Evolutionary conservation across 768 basidiomycete genomes (phyloP).

Genomic region (Calocera viscosa): DNA sequence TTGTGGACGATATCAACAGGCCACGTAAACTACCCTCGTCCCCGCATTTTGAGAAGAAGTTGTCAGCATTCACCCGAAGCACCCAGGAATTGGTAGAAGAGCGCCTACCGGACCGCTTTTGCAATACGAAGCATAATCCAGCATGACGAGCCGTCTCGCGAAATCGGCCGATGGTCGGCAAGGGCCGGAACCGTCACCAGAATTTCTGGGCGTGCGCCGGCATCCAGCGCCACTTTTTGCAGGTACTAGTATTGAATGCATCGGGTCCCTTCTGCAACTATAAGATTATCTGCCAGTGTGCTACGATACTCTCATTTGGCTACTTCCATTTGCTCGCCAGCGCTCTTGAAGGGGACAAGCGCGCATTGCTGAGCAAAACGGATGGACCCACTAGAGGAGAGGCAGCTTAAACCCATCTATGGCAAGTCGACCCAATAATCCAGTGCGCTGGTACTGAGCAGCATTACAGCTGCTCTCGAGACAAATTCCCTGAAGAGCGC

Average conservation of each 20-base stretch:
- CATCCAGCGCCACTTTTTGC: not conserved
- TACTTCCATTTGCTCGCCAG: not conserved
- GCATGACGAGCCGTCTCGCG: not conserved
- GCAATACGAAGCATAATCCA: not conserved
- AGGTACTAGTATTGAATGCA: not conserved
- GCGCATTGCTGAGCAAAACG: not conserved
- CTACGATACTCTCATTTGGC: not conserved
- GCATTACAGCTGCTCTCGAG: slow-evolving; percentile 60
- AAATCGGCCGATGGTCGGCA: slow-evolving; percentile 6
- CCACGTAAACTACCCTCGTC: not conserved
- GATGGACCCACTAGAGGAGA: slow-evolving; percentile 32
- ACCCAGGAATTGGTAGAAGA: not conserved
- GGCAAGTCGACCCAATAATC: slow-evolving; percentile 34
- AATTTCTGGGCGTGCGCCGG: not conserved
- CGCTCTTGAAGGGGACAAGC: not conserved
- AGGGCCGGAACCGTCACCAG: not conserved
- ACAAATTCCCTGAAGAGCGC: slow-evolving; percentile 79
- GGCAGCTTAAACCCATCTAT: slow-evolving; percentile 76
- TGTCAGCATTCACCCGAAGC: not conserved
- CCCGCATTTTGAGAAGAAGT: not conserved
- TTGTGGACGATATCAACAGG: not conserved
- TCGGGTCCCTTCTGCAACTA: not conserved
- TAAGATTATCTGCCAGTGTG: not conserved
- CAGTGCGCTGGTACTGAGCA: not conserved
- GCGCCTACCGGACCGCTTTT: not conserved